A percentile compares a stretch with the other conserved stretches of the same genome.
phyloP scores from a whole-genome alignment of 345 rosid genomes.

The Populus alba region DNA sequence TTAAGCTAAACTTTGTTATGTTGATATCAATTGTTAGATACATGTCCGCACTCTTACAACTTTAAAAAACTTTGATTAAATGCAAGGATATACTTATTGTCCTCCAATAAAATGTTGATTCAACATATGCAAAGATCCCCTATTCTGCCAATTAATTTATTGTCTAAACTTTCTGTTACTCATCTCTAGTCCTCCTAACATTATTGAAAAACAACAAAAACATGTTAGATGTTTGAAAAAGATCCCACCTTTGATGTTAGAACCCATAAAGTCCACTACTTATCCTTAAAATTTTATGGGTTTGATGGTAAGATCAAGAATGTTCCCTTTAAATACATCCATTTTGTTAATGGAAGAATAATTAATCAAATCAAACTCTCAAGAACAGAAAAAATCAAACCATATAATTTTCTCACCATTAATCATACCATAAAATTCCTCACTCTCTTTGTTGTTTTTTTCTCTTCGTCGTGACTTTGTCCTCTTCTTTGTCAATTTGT shows the following conservation, averaged over 20 bases:
- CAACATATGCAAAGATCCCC: constrained; percentile 64
- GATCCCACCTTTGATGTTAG: not conserved
- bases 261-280: not conserved
- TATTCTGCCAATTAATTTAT: constrained; percentile 40
- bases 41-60: constrained; percentile 28
- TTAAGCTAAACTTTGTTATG: no score
- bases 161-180: constrained; percentile 48
- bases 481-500: no score
- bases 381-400: not conserved
- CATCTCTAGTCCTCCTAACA: constrained; percentile 7
- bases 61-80: constrained; percentile 49
- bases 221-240: constrained; percentile 3
- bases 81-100: constrained; percentile 49
- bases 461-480: no score
- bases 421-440: no score
- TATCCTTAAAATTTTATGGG: constrained; percentile 46
- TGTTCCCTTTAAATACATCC: constrained; percentile 53
- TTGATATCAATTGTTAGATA: no score
- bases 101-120: constrained; percentile 49
- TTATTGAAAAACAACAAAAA: not conserved
- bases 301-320: constrained; percentile 25
- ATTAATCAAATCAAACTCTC: constrained; percentile 1
- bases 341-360: constrained; percentile 20
- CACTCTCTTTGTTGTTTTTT: no score
- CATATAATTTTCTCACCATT: no score